Percentiles rank a stretch among this genome's conserved stretches.
phyloP scores from a whole-genome alignment of 139 green algal species.

The Diplosphaera chodatii region DNA sequence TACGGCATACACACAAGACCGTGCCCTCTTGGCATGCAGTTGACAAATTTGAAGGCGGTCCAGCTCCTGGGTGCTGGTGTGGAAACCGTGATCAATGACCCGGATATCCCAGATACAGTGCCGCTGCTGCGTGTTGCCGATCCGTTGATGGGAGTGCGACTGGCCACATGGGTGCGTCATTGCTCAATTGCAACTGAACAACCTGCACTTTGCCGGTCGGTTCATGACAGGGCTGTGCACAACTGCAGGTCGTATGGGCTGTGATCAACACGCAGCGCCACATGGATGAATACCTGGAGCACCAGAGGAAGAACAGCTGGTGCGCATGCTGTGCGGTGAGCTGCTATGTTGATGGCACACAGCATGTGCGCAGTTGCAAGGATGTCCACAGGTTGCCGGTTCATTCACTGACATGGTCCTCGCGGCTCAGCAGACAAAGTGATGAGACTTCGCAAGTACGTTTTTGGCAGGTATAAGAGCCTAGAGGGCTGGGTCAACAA shows the following conservation, averaged over 20 bases:
- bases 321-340: background rate
- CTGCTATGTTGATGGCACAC: no score
- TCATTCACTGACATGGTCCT: no score
- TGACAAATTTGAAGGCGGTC: conserved; percentile 28
- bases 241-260: conserved; percentile 19
- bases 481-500: conserved; percentile 20
- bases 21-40: background rate
- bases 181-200: no score
- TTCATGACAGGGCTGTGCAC: no score
- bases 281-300: background rate
- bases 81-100: conserved; percentile 31
- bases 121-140: conserved; percentile 47
- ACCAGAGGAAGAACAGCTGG: conserved; percentile 3
- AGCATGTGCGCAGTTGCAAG: no score
- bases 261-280: conserved; percentile 31
- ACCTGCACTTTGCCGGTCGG: no score
- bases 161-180: conserved; percentile 48
- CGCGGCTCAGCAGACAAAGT: no score
- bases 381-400: no score
- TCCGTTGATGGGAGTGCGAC: conserved; percentile 51
- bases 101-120: conserved; percentile 28
- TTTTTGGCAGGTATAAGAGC: conserved; percentile 14
- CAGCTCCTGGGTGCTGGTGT: conserved; percentile 53
- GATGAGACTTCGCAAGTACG: no score
- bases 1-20: no score